Conservation (phyloP, 2,329 filamentous ascomycete species). For the Sporothrix schenckii region DNA sequence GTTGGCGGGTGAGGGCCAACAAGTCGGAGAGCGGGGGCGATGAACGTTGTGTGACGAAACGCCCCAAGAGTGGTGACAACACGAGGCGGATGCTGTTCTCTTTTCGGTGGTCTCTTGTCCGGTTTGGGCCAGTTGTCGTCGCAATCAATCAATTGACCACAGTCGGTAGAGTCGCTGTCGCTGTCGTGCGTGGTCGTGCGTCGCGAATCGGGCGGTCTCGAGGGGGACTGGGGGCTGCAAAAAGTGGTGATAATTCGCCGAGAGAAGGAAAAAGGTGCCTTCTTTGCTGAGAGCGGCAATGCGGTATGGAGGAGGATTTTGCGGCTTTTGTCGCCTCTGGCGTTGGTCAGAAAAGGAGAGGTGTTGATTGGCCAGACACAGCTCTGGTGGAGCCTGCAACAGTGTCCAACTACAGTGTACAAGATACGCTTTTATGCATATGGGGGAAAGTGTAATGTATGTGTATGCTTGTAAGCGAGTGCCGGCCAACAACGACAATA, state of each 20-base stretch:
- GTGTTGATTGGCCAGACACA: conserved; percentile 31
- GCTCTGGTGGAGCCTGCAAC: conserved; percentile 27
- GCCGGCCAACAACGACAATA: too few species aligned
- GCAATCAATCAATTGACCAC: conserved; percentile 24
- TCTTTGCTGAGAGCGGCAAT: conserved; percentile 1
- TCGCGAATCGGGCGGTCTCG: conserved; percentile 3
- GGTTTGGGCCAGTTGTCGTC: conserved; percentile 5
- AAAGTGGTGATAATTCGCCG: conserved; percentile 36
- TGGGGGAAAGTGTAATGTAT: conserved; percentile 39
- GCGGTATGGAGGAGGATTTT: conserved; percentile 31
- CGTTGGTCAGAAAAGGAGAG: conserved; percentile 36
- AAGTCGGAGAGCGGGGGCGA: neutral
- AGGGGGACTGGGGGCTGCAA: conserved; percentile 26
- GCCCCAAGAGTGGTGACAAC: neutral
- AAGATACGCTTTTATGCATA: conserved; percentile 25
- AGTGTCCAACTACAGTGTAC: neutral
- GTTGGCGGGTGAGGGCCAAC: conserved; percentile 21
- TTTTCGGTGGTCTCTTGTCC: neutral
- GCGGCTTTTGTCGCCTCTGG: conserved; percentile 36
- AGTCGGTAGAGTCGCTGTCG: neutral
- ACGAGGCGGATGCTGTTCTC: conserved; percentile 4
- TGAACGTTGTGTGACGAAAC: neutral
- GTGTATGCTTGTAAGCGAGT: neutral
- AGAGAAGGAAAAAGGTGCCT: conserved; percentile 32
- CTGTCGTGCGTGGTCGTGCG: neutral